Evolutionary conservation across 306 rosid species (phyloP).

Genomic region (Cucumis melo): DNA sequence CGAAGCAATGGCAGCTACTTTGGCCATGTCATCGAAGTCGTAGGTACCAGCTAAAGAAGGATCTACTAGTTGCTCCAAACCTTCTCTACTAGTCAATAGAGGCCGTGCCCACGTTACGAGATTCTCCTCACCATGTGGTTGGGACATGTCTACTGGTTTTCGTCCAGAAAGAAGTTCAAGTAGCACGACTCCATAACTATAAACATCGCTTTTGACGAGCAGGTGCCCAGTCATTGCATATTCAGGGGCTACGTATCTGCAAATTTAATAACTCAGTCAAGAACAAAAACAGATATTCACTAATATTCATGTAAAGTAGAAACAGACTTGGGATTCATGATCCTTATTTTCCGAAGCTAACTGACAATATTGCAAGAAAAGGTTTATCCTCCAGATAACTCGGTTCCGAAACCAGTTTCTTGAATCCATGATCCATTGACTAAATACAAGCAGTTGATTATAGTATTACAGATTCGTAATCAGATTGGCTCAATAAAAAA

Average conservation of each 20-base stretch:
- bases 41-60: conserved; percentile 65
- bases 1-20: conserved; percentile 88
- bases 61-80: conserved; percentile 76
- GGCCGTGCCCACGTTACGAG: conserved; percentile 89
- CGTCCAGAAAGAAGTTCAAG: conserved; percentile 90
- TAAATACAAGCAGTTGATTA: not conserved
- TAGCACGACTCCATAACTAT: conserved; percentile 92
- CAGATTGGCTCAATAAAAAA: not conserved
- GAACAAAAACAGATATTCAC: not conserved
- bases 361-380: not conserved
- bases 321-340: not conserved
- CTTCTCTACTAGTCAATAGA: conserved; percentile 56
- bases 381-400: not conserved
- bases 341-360: not conserved
- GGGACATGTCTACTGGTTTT: conserved; percentile 91
- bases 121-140: conserved; percentile 72
- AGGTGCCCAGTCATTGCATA: conserved; percentile 98
- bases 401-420: not conserved
- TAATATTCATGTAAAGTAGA: not conserved
- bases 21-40: conserved; percentile 82
- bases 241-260: conserved; percentile 95
- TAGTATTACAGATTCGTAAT: not conserved
- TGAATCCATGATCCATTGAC: not conserved
- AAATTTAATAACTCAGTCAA: conserved; percentile 10
- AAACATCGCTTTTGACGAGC: conserved; percentile 94